Evolutionary conservation across 495 filamentous ascomycete species (phyloP).

Genomic region (Parachaetomium inaequale): DNA sequence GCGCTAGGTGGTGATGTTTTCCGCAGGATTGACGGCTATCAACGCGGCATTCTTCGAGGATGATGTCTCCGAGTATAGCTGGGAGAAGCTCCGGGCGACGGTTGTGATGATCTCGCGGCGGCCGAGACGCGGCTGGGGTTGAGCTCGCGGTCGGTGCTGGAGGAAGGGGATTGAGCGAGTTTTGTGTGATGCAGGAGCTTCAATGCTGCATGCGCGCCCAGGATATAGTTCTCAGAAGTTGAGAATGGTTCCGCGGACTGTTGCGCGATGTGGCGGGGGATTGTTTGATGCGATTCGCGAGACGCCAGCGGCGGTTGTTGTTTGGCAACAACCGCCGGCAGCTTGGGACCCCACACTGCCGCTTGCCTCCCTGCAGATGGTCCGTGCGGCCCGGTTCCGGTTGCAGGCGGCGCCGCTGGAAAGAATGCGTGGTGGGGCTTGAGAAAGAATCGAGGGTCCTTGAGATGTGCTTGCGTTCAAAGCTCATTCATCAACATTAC

Average conservation of each 20-base stretch:
- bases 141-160: background rate
- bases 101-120: background rate
- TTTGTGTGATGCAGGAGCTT: background rate
- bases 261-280: background rate
- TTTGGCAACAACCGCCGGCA: conserved; percentile 1
- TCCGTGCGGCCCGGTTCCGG: background rate
- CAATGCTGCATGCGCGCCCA: background rate
- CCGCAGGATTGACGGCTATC: background rate
- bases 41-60: background rate
- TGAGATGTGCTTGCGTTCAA: no score
- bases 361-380: background rate
- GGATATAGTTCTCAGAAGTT: background rate
- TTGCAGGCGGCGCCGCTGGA: no score
- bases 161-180: background rate
- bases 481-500: no score
- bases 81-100: background rate
- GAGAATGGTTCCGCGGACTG: background rate
- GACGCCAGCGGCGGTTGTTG: background rate
- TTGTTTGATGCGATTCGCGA: conserved; percentile 3
- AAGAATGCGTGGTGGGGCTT: no score
- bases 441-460: no score
- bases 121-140: background rate
- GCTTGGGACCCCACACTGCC: background rate
- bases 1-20: background rate
- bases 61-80: background rate